Percentiles rank a stretch among this genome's conserved stretches.
These are phyloP conservation scores for Trichopus zeylanicus DNA, from an alignment of 116 monocot species.

Conservation along the genomic window DNA sequence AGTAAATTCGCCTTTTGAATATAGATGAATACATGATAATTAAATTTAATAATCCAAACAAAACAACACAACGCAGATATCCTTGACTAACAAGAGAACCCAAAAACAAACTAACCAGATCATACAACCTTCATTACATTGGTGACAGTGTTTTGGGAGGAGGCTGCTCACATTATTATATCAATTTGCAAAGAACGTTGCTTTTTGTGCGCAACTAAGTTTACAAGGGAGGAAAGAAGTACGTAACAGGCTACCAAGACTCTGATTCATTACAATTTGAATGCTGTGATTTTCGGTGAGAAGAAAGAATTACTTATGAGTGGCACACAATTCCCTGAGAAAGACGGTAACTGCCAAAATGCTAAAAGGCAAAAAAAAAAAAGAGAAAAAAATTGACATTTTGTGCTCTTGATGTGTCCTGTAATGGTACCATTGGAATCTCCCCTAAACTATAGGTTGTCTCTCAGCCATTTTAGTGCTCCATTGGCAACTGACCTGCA, in stretches of 20 bases:
- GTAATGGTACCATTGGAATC: background rate
- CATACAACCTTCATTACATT: no score
- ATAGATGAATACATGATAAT: no score
- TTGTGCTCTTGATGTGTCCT: constrained; percentile 2
- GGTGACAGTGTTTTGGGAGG: no score
- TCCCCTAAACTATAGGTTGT: constrained; percentile 40
- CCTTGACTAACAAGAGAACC: no score
- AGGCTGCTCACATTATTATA: no score
- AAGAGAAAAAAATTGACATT: background rate
- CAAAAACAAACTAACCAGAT: no score
- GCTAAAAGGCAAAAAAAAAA: background rate
- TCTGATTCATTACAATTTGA: background rate
- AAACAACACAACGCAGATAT: no score
- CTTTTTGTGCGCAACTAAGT: background rate
- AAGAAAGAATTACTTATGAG: background rate
- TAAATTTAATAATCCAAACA: no score
- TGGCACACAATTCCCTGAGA: background rate
- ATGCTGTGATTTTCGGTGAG: background rate
- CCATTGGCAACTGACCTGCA: constrained; percentile 83
- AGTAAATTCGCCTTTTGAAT: no score
- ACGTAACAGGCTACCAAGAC: background rate
- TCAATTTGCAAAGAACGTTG: background rate
- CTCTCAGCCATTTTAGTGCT: constrained; percentile 78
- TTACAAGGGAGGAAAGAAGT: background rate
- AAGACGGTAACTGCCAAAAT: no score